Conservation (phyloP, 306 rosid species). For the Citrullus mucosospermus region DNA sequence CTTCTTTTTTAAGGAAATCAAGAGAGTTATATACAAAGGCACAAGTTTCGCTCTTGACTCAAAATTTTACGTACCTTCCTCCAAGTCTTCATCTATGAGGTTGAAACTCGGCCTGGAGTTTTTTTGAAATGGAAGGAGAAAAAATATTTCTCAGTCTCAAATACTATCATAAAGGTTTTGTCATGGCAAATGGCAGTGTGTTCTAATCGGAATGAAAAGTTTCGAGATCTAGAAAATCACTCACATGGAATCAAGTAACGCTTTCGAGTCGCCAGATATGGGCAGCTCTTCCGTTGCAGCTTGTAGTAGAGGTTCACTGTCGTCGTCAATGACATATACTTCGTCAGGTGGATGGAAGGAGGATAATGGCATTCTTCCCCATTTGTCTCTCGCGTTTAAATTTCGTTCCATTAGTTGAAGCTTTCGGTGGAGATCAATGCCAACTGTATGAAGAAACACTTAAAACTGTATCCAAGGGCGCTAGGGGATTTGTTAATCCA, state of each 20-base stretch:
- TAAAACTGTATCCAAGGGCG: neutral
- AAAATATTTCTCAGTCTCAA: neutral
- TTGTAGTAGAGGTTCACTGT: constrained; percentile 18
- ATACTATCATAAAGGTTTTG: no score
- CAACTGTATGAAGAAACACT: constrained; percentile 43
- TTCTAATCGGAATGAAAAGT: constrained; percentile 5
- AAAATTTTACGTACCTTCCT: constrained; percentile 35
- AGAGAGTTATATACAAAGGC: constrained; percentile 8
- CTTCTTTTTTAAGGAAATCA: constrained; percentile 1
- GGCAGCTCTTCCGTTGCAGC: constrained; percentile 25
- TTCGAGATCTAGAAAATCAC: constrained; percentile 9
- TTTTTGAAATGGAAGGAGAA: neutral
- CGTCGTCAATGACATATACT: constrained; percentile 42
- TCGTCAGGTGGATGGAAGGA: constrained; percentile 30
- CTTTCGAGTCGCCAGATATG: constrained; percentile 20
- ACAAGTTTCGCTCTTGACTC: neutral
- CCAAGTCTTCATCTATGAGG: constrained; percentile 53
- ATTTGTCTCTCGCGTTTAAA: constrained; percentile 21
- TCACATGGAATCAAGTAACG: constrained; percentile 35
- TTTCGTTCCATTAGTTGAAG: constrained; percentile 34
- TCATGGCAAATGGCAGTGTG: neutral
- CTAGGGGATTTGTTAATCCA: constrained; percentile 1
- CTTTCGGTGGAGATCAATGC: constrained; percentile 67
- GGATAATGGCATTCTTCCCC: constrained; percentile 26
- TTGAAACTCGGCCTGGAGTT: constrained; percentile 70